Evolutionary conservation across 164 flowering plant genomes (phyloP), one percentile per base, ranked within the genome.

Genomic region (Piper betle): DNA sequence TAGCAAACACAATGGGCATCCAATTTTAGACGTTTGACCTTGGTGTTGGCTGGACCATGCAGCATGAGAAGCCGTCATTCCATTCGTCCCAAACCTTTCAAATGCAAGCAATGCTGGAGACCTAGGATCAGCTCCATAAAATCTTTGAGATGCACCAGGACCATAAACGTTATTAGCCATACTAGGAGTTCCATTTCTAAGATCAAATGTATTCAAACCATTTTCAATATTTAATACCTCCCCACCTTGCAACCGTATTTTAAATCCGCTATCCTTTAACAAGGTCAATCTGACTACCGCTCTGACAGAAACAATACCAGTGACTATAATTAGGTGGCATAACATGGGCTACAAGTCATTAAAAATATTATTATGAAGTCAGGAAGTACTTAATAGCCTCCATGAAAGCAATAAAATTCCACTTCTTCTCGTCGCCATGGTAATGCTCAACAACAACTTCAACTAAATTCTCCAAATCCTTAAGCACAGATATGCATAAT

Each of bases 211-310:
- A 54, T 73, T 65, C 4, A 66, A 38, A 60, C 57, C 60, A 5
- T 58, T 69, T 43, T 75, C 84, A 11, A 68, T 68, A 65, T 88
- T 88, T 37, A 70, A 65, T 48, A 71, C 73, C 70, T 84, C 91
- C 52, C 96, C 97, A 57, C 97, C 97, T 62, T 82, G 91, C 67
- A 94, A 67, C 52, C 88, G 88, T 91, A 91, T 87, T 78, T 86
- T 86, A 67, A 86, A 94, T 18, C 97, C 96, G 72, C 88, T 76
- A 40, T 83, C 81, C 20, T 77, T 74, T 42, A 94, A 79, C 70
- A 82, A 64, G 59, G 93, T 86, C 70, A 94, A 73, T 71, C 97
- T 83, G 43, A 85, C 69, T 52, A 82, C 52, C 20, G 77, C 93
- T 87, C 99, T 94, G 82, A 57, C 66, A 54, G 64, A 61, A 70